Percentiles rank a stretch among this genome's conserved stretches.
phyloP scores from a whole-genome alignment of 2,329 filamentous ascomycete species.

The Fusarium caatingaense region DNA sequence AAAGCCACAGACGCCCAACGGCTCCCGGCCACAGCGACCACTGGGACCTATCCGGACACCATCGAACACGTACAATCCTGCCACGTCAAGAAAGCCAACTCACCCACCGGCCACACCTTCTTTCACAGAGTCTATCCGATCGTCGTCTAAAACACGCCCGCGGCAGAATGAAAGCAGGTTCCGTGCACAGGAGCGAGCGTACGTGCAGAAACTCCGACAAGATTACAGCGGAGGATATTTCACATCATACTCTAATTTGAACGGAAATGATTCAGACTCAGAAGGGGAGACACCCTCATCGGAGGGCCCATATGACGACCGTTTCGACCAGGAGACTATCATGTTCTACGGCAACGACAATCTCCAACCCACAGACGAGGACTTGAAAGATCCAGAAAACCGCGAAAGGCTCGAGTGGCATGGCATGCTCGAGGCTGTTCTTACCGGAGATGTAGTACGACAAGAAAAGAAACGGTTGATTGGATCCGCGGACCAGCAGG shows the following conservation, averaged over 20 bases:
- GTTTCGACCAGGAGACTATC: slow-evolving; percentile 90
- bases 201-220: slow-evolving; percentile 90
- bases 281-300: slow-evolving; percentile 92
- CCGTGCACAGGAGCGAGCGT: slow-evolving; percentile 86
- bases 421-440: slow-evolving; percentile 93
- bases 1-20: slow-evolving; percentile 53
- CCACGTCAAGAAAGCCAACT: slow-evolving; percentile 63
- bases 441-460: slow-evolving; percentile 95
- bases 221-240: slow-evolving; percentile 75
- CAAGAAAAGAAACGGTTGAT: slow-evolving; percentile 98
- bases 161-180: slow-evolving; percentile 58
- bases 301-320: slow-evolving; percentile 85
- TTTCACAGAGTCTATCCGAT: slow-evolving; percentile 58
- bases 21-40: slow-evolving; percentile 70
- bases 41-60: slow-evolving; percentile 77
- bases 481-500: slow-evolving; percentile 73
- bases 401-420: slow-evolving; percentile 96
- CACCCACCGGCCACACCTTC: slow-evolving; percentile 57
- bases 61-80: slow-evolving; percentile 82
- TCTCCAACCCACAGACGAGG: slow-evolving; percentile 87
- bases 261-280: slow-evolving; percentile 82
- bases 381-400: slow-evolving; percentile 87
- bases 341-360: slow-evolving; percentile 94
- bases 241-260: slow-evolving; percentile 70
- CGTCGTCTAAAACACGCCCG: slow-evolving; percentile 65